Conservation (phyloP, 140 eudicot species). For the Oenanthe javanica region DNA sequence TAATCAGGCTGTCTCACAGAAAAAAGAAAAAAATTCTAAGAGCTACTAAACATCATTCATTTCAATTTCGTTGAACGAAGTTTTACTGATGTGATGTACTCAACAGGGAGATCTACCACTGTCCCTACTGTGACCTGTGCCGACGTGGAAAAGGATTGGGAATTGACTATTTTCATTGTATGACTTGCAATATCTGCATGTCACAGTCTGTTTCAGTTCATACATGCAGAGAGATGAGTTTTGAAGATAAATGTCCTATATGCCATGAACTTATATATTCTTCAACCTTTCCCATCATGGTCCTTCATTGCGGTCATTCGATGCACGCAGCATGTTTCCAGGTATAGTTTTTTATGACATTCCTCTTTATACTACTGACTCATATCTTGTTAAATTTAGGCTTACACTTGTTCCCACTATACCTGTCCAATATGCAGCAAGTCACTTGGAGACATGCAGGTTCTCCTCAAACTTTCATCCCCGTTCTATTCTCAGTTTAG, state of each 20-base stretch:
- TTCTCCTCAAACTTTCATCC: not conserved
- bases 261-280: constrained; percentile 82
- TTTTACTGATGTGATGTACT: constrained; percentile 11
- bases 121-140: constrained; percentile 90
- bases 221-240: constrained; percentile 70
- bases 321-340: constrained; percentile 96
- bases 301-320: constrained; percentile 74
- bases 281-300: constrained; percentile 62
- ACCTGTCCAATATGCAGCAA: constrained; percentile 96
- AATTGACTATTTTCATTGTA: constrained; percentile 74
- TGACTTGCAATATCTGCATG: constrained; percentile 95
- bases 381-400: constrained; percentile 35
- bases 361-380: constrained; percentile 2
- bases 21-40: not conserved
- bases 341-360: constrained; percentile 26
- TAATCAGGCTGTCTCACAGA: not conserved
- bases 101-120: constrained; percentile 86
- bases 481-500: not conserved
- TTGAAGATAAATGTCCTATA: constrained; percentile 72
- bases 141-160: constrained; percentile 91
- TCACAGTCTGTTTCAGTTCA: constrained; percentile 50
- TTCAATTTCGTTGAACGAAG: not conserved
- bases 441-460: constrained; percentile 95
- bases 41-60: not conserved
- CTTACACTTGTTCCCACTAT: constrained; percentile 61